Percentiles rank a stretch among this genome's conserved stretches.
Conservation (phyloP, 805 yeast species). For the Kodamaea hsintzibuensis region DNA sequence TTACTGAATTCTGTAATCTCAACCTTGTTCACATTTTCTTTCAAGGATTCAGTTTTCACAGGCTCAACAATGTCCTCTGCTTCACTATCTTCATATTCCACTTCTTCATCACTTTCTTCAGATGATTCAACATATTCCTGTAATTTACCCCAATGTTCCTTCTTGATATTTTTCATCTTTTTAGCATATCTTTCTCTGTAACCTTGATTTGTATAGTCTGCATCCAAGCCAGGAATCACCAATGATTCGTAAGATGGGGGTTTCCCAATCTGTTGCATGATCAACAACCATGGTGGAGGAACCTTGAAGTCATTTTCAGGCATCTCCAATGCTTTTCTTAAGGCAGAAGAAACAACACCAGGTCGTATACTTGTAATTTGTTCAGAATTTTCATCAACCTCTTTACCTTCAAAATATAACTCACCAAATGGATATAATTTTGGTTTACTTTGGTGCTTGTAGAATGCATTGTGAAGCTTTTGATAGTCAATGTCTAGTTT, state of each 20-base stretch:
- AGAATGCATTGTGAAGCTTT: slow-evolving; percentile 81
- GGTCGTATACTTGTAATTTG: slow-evolving; percentile 52
- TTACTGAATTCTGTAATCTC: slow-evolving; percentile 14
- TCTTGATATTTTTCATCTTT: slow-evolving; percentile 2
- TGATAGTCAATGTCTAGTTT: slow-evolving; percentile 82
- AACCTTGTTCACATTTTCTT: not conserved
- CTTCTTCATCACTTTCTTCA: slow-evolving; percentile 53
- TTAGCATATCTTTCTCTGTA: slow-evolving; percentile 21
- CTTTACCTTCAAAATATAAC: slow-evolving; percentile 76
- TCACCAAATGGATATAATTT: slow-evolving; percentile 70
- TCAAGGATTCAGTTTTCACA: slow-evolving; percentile 3
- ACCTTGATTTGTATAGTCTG: slow-evolving; percentile 37
- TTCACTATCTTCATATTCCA: slow-evolving; percentile 28
- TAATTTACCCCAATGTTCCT: slow-evolving; percentile 37
- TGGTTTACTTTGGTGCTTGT: slow-evolving; percentile 78
- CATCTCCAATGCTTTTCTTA: slow-evolving; percentile 72
- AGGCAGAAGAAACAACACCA: slow-evolving; percentile 61
- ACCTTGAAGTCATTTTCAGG: slow-evolving; percentile 41
- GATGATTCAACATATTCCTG: slow-evolving; percentile 29
- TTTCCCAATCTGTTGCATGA: slow-evolving; percentile 69
- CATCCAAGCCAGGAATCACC: slow-evolving; percentile 51
- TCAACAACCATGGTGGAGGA: slow-evolving; percentile 79
- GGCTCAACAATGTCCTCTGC: slow-evolving; percentile 43
- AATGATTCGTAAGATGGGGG: slow-evolving; percentile 81
- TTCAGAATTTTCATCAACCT: slow-evolving; percentile 43